These are phyloP conservation scores for Bipolaris oryzae DNA, from an alignment of 2,329 filamentous ascomycete species.

Conservation along the genomic window DNA sequence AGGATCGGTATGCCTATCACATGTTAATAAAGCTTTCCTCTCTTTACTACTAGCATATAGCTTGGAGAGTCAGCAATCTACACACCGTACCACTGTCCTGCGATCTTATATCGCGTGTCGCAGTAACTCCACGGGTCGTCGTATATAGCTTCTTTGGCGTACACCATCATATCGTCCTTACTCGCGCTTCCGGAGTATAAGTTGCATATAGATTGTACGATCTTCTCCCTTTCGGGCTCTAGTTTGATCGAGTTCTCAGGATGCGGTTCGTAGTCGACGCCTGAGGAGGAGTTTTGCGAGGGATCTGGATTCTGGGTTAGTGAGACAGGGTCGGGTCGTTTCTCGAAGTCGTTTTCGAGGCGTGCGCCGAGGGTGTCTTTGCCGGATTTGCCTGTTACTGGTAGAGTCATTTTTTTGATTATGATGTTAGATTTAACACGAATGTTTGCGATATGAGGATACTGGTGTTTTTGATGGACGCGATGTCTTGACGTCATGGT, in stretches of 20 bases:
- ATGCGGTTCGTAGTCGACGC: conserved; percentile 40
- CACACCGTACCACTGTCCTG: conserved; percentile 57
- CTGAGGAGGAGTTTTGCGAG: conserved; percentile 36
- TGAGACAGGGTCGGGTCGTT: conserved; percentile 33
- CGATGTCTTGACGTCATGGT: neutral
- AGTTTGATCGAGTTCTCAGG: conserved; percentile 28
- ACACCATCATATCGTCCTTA: conserved; percentile 58
- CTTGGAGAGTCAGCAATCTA: neutral
- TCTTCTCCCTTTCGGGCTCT: conserved; percentile 43
- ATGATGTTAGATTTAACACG: neutral
- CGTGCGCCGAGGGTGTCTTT: conserved; percentile 19
- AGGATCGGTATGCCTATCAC: conserved; percentile 50
- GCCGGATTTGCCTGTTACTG: conserved; percentile 8
- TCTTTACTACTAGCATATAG: neutral
- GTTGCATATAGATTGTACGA: conserved; percentile 52
- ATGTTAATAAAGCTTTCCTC: neutral
- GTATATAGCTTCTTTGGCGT: conserved; percentile 54
- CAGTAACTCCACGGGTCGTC: conserved; percentile 59
- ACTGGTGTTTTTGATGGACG: neutral
- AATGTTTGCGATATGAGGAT: neutral
- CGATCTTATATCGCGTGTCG: conserved; percentile 59
- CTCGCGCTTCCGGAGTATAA: conserved; percentile 57
- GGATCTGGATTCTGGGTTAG: conserved; percentile 37
- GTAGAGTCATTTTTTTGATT: conserved; percentile 3
- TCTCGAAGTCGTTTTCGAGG: conserved; percentile 25